phyloP scores from a whole-genome alignment of 2,329 filamentous ascomycete species.

The Colletotrichum paranaense region DNA sequence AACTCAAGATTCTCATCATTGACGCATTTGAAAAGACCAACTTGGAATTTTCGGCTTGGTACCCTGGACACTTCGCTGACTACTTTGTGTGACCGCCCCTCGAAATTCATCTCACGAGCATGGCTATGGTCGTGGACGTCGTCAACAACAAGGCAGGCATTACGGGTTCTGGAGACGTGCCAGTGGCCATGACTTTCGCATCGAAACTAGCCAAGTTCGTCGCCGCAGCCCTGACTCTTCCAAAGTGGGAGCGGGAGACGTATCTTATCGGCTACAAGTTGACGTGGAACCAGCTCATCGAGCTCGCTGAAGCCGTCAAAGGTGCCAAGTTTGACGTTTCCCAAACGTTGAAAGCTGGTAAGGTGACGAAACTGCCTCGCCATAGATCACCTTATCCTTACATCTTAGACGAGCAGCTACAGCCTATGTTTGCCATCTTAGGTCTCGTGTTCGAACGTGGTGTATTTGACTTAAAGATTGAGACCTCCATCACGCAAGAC shows the following conservation, averaged over 20 bases:
- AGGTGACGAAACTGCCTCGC: constrained; percentile 46
- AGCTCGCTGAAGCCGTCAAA: constrained; percentile 50
- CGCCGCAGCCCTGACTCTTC: constrained; percentile 47
- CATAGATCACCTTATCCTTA: constrained; percentile 39
- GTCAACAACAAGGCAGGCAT: constrained; percentile 4
- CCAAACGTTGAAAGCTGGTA: constrained; percentile 47
- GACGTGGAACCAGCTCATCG: constrained; percentile 50
- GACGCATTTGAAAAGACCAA: constrained; percentile 56
- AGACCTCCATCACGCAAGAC: constrained; percentile 40
- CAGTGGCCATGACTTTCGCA: background rate
- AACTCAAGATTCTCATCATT: constrained; percentile 45
- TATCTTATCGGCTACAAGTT: constrained; percentile 46
- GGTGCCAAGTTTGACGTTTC: constrained; percentile 48
- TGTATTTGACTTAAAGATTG: constrained; percentile 33
- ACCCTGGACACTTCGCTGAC: constrained; percentile 40
- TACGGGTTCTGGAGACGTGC: constrained; percentile 12
- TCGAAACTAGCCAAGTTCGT: constrained; percentile 44
- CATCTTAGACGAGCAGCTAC: constrained; percentile 38
- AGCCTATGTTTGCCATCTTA: constrained; percentile 37
- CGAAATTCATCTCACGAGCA: constrained; percentile 42
- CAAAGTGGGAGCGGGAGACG: constrained; percentile 50
- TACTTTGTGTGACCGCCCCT: constrained; percentile 41
- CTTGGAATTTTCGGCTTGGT: constrained; percentile 40
- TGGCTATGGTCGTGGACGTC: constrained; percentile 4
- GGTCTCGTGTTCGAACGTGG: constrained; percentile 37